Conservation (phyloP, 2,329 filamentous ascomycete species). For the Knufia fluminis region DNA sequence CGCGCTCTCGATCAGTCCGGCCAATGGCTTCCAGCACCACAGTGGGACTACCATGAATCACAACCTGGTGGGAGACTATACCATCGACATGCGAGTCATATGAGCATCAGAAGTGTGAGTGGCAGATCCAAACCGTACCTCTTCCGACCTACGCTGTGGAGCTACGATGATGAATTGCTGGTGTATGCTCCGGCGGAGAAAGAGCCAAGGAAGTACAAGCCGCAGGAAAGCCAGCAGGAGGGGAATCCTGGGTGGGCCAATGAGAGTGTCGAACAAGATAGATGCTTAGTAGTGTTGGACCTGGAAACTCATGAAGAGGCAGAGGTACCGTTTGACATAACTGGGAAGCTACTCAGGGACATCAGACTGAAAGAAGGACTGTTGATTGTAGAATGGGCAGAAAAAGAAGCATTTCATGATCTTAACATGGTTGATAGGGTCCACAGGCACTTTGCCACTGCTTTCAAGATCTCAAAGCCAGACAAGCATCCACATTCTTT, state of each 20-base stretch:
- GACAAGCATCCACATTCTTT: background rate
- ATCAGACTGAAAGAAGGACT: slow-evolving; percentile 45
- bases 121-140: slow-evolving; percentile 25
- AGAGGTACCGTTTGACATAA: slow-evolving; percentile 43
- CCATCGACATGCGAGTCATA: slow-evolving; percentile 20
- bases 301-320: slow-evolving; percentile 37
- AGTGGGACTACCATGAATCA: slow-evolving; percentile 34
- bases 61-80: slow-evolving; percentile 22
- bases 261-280: too few relatives aligned
- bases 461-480: slow-evolving; percentile 40
- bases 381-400: slow-evolving; percentile 58
- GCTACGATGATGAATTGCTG: slow-evolving; percentile 48
- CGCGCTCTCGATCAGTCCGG: slow-evolving; percentile 28
- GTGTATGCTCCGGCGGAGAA: slow-evolving; percentile 39
- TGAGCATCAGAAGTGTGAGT: slow-evolving; percentile 10
- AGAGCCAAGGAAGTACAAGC: slow-evolving; percentile 23
- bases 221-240: too few relatives aligned
- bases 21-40: slow-evolving; percentile 33
- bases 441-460: slow-evolving; percentile 51
- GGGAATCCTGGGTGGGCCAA: too few relatives aligned
- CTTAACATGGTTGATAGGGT: slow-evolving; percentile 44
- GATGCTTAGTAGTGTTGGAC: slow-evolving; percentile 40
- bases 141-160: slow-evolving; percentile 42
- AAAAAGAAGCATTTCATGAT: slow-evolving; percentile 43
- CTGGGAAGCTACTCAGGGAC: slow-evolving; percentile 45